Base-by-base conservation (phyloP, 176 grass and related monocot genomes). In the Triticum urartu region DNA sequence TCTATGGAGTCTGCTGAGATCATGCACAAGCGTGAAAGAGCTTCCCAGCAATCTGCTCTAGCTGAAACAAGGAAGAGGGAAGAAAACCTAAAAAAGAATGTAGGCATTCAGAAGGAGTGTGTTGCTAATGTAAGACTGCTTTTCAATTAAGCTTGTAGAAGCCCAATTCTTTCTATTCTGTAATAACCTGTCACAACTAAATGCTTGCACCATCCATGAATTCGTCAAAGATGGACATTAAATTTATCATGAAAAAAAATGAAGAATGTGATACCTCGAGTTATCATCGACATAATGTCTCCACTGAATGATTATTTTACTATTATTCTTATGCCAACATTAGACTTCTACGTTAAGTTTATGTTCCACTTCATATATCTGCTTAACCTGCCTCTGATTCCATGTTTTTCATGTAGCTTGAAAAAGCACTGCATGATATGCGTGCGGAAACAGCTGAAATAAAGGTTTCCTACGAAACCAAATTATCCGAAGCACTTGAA, bases 391-490 rank as follows among this genome's bases (percentile, higher is more conserved):
- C 18, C 85, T 73, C 72, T 90, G 52, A 81, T 75, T 71, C 8
- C 1, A 10, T 87, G n/a, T 47, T 90, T 28, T 24, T 69, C 75
- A 83, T 89, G 47, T 86, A 99, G 97, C 93, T 99, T 78, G 97
- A 99, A 87, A 99, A 90, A 18, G 92, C 97, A 80, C 63, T 96
- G 73, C 92, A 94, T 66, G 90, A 96, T 81, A 94, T 92, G 65
- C 87, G 87, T 67, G 89, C 35, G 2, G 97, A 99, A 89, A 81
- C 80, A 45, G 97, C 97, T 75, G 97, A 99, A 86, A 63, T 82
- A 91, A 99, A 94, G 78, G 60, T 96, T 75, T 84, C 94, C 47
- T 99, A 91, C 75, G 97, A 96, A 83, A 64, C 72, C 38, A 99
- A 96, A 84, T 40, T 85, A 32, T 85, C 25, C 15, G 97, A 99